Conservation (phyloP, 2,329 filamentous ascomycete species). For the Botrytis porri region DNA sequence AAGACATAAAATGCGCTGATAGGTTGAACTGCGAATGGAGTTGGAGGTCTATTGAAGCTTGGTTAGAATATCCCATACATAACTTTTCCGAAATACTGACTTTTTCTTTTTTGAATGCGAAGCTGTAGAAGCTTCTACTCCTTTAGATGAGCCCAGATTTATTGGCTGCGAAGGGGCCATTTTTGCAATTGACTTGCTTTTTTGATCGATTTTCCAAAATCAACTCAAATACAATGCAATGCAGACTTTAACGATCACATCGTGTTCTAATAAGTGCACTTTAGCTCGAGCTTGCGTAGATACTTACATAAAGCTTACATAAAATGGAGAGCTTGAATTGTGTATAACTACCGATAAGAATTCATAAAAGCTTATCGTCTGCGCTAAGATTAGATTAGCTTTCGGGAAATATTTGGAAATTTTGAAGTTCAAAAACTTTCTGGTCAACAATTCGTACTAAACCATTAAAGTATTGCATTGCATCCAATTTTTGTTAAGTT, state of each 20-base stretch:
- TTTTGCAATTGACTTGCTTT: background rate
- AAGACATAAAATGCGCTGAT: constrained; percentile 80
- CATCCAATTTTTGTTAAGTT: background rate
- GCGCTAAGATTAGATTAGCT: constrained; percentile 13
- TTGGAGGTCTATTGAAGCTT: constrained; percentile 39
- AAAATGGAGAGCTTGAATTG: background rate
- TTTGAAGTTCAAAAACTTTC: constrained; percentile 13
- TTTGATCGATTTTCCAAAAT: background rate
- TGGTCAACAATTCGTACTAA: background rate
- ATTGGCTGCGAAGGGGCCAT: constrained; percentile 9
- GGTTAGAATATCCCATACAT: background rate
- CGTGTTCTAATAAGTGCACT: background rate
- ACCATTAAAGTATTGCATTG: background rate
- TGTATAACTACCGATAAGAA: background rate
- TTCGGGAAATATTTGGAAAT: constrained; percentile 13
- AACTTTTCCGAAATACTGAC: constrained; percentile 21
- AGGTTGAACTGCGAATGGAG: constrained; percentile 63
- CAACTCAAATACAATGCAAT: background rate
- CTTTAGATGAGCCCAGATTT: background rate
- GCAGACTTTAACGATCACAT: constrained; percentile 6
- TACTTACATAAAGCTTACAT: constrained; percentile 3
- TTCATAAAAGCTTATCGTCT: background rate
- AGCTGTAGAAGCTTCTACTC: constrained; percentile 19
- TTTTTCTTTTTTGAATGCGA: constrained; percentile 28
- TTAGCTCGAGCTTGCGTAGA: background rate